Evolutionary conservation across 1,284 basidiomycete genomes (phyloP).

Genomic region (Trichosporon sp.): DNA sequence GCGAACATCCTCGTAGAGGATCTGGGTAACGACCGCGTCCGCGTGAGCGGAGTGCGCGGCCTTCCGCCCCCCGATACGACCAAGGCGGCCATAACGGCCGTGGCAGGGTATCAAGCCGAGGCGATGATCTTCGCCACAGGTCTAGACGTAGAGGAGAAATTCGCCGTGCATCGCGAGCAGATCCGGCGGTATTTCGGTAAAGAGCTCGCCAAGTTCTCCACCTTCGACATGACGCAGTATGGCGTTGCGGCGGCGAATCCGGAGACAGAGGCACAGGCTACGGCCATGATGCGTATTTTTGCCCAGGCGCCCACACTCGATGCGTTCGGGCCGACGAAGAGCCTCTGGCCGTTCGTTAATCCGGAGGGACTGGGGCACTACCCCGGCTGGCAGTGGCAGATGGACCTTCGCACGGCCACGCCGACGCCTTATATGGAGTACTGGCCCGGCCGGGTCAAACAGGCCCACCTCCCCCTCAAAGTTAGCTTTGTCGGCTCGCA

Average conservation of each 20-base stretch:
- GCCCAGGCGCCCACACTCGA: constrained; percentile 21
- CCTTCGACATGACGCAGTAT: constrained; percentile 24
- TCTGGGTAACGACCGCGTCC: constrained; percentile 20
- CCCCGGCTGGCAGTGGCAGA: constrained; percentile 18
- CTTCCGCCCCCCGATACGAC: constrained; percentile 27
- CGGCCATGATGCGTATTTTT: constrained; percentile 25
- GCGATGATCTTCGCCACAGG: constrained; percentile 19
- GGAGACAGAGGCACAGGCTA: constrained; percentile 20
- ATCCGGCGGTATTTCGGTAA: constrained; percentile 8
- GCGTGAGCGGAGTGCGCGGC: constrained; percentile 22
- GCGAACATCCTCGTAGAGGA: constrained; percentile 18
- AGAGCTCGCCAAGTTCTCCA: constrained; percentile 1
- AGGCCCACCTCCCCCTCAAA: constrained; percentile 8
- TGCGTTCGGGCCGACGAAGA: constrained; percentile 11
- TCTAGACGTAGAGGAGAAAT: constrained; percentile 25
- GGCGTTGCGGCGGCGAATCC: constrained; percentile 20
- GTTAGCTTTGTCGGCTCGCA: constrained; percentile 13
- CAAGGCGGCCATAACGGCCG: constrained; percentile 25
- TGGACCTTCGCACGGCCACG: constrained; percentile 4
- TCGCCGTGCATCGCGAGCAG: constrained; percentile 22
- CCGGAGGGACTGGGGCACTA: constrained; percentile 22
- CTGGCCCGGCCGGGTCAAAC: constrained; percentile 16
- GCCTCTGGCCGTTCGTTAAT: constrained; percentile 10
- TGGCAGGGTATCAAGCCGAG: constrained; percentile 29
- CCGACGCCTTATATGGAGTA: constrained; percentile 20